Base-by-base conservation (phyloP, 2,329 filamentous ascomycete genomes). In the Neofusicoccum ribis region DNA sequence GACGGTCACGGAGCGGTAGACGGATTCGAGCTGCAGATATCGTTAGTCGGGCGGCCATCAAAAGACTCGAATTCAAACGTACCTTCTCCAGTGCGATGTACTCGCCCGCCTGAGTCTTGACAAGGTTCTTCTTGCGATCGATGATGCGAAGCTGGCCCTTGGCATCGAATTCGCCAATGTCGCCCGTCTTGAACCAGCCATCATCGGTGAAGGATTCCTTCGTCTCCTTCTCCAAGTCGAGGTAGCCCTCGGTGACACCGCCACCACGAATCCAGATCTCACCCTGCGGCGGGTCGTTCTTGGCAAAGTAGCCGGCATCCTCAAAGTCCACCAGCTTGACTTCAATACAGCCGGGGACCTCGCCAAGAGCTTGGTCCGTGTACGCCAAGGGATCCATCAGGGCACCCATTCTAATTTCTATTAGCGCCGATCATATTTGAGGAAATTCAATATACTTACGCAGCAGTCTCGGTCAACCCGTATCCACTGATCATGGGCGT, bases 121-220 rank as follows among this genome's bases (percentile, higher is more conserved):
- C 91, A 64, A 98, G 83, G 80, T 98, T 98, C 89, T 98, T 98
- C 87, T 97, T 93, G 71, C 94, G 92, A 78, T 98, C 94, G 74
- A 98, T 93, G 76, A 98, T 89, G 71, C 85, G 87, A 69, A 98
- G 80, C 76, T 96, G 91, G 49, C 94, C 94, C 67, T 89, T 84
- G 50, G 82, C 76, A 77, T 94, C 89, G 72, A 94, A 95, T 76
- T 97, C 91, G 72, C 94, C 94, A 76, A 98, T 95, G 73, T 98
- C 94, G 67, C 94, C 94, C 15, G 93, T 96, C 85, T 91, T 94
- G 86, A 98, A 98, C 95, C 95, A 98, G 58, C 92, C 92, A 72
- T 97, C 95, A 3, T 87, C 78, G 0, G 91, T 93, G 68, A 94
- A 85, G 5, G 90, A 85, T 75, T 90, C 90, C 72, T 82, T 78